phyloP scores from a whole-genome alignment of 768 basidiomycete genomes.

The Lactarius sanguifluus region DNA sequence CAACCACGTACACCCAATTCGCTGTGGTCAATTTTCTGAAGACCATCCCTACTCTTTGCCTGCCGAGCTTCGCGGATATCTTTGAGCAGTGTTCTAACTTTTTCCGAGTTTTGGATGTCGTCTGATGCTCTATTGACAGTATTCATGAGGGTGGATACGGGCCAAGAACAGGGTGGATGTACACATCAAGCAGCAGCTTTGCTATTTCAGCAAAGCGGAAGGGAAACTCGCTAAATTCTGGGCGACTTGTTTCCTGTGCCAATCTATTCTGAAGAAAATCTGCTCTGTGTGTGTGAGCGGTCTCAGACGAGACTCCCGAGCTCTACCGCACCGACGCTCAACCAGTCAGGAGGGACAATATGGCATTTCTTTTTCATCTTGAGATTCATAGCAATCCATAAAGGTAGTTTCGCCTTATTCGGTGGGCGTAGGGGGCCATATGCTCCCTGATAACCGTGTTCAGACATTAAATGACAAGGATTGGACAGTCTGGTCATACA shows the following conservation, averaged over 20 bases:
- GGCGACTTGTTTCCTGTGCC: slow-evolving; percentile 67
- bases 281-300: slow-evolving; percentile 35
- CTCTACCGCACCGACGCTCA: slow-evolving; percentile 69
- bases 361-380: slow-evolving; percentile 95
- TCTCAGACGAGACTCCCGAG: neutral
- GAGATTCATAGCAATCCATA: slow-evolving; percentile 95
- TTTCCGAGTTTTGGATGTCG: slow-evolving; percentile 83
- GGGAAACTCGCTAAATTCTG: slow-evolving; percentile 76
- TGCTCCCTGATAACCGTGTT: slow-evolving; percentile 57
- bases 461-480: neutral
- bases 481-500: slow-evolving; percentile 42
- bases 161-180: slow-evolving; percentile 35
- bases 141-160: neutral
- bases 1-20: slow-evolving; percentile 65
- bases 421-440: slow-evolving; percentile 94
- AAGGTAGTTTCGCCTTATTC: slow-evolving; percentile 76
- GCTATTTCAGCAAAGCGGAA: slow-evolving; percentile 89
- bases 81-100: slow-evolving; percentile 80
- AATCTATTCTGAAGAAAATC: slow-evolving; percentile 80
- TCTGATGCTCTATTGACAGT: slow-evolving; percentile 72
- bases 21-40: slow-evolving; percentile 75
- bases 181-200: slow-evolving; percentile 94
- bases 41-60: slow-evolving; percentile 87
- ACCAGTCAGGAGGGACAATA: slow-evolving; percentile 88
- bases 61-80: slow-evolving; percentile 96